These are phyloP conservation scores for Mycoemilia scoparia DNA, from an alignment of 192 early-diverging fungal genomes.

Conservation along the genomic window DNA sequence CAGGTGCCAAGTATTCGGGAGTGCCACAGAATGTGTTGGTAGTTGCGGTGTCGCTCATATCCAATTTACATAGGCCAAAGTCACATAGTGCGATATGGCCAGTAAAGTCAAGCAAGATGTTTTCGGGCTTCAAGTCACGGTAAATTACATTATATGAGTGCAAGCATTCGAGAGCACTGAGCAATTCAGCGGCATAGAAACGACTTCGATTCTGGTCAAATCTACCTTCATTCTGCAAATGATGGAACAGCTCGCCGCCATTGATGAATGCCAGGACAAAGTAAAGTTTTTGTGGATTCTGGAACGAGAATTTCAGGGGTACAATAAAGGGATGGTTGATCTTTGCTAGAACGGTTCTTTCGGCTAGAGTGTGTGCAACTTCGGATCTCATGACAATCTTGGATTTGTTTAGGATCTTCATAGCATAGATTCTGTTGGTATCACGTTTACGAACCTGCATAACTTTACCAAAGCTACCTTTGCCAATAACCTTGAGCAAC, in stretches of 20 bases:
- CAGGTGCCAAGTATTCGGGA: constrained; percentile 93
- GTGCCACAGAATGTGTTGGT: constrained; percentile 96
- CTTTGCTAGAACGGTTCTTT: constrained; percentile 77
- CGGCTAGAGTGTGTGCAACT: constrained; percentile 85
- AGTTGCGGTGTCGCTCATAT: constrained; percentile 83
- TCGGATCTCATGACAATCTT: constrained; percentile 86
- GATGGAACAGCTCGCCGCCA: constrained; percentile 94
- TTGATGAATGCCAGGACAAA: constrained; percentile 88
- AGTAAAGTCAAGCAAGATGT: constrained; percentile 80
- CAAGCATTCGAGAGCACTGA: constrained; percentile 79
- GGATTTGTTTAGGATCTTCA: constrained; percentile 89
- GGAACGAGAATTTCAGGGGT: constrained; percentile 84
- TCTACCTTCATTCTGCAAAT: constrained; percentile 71
- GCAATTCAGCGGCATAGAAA: constrained; percentile 87
- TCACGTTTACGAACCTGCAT: constrained; percentile 88
- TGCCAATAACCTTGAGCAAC: constrained; percentile 86
- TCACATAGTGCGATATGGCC: constrained; percentile 91
- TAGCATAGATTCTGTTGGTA: constrained; percentile 86
- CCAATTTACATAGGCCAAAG: constrained; percentile 85
- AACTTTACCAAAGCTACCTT: constrained; percentile 94
- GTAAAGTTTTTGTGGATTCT: constrained; percentile 87
- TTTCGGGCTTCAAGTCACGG: constrained; percentile 89
- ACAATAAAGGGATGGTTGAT: constrained; percentile 89
- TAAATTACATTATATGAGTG: constrained; percentile 84
- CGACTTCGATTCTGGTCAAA: constrained; percentile 76